Percentiles rank a stretch among this genome's conserved stretches.
These are phyloP conservation scores for Pseudomassariella vexata DNA, from an alignment of 2,329 filamentous ascomycete species.

Conservation along the genomic window DNA sequence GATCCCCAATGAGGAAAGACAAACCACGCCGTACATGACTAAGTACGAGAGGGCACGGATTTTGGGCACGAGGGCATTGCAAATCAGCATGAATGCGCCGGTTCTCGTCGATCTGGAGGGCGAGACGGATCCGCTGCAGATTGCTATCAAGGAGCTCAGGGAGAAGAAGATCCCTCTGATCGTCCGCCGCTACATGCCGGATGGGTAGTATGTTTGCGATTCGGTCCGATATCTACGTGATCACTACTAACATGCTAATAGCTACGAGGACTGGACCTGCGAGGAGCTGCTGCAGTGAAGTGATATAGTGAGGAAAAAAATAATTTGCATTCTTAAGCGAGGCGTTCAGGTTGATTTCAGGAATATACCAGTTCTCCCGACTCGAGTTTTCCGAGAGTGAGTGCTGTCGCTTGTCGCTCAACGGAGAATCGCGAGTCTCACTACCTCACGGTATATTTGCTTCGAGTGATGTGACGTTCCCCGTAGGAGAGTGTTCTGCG, in stretches of 20 bases:
- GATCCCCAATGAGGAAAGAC: constrained; percentile 80
- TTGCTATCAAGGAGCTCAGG: constrained; percentile 92
- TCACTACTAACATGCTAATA: constrained; percentile 30
- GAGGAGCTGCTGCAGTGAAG: constrained; percentile 74
- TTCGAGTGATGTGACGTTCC: no score
- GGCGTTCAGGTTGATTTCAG: constrained; percentile 5
- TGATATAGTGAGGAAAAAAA: not conserved
- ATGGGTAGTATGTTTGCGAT: constrained; percentile 71
- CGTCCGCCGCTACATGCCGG: constrained; percentile 89
- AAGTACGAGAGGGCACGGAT: constrained; percentile 97
- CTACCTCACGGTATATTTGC: no score
- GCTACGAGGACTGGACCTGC: constrained; percentile 99
- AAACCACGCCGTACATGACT: constrained; percentile 97
- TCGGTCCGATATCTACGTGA: not conserved
- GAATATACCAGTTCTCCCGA: constrained; percentile 2
- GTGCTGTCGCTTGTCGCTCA: constrained; percentile 1
- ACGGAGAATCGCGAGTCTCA: no score
- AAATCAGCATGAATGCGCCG: constrained; percentile 98
- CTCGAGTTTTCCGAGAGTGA: no score
- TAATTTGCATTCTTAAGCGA: constrained; percentile 4
- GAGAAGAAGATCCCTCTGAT: constrained; percentile 99
- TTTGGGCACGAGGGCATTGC: constrained; percentile 83
- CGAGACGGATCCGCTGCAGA: constrained; percentile 95
- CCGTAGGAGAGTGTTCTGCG: no score
- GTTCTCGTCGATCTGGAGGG: constrained; percentile 95